phyloP scores from a whole-genome alignment of 2,329 filamentous ascomycete species.

The Sphaerulina vaccinii region DNA sequence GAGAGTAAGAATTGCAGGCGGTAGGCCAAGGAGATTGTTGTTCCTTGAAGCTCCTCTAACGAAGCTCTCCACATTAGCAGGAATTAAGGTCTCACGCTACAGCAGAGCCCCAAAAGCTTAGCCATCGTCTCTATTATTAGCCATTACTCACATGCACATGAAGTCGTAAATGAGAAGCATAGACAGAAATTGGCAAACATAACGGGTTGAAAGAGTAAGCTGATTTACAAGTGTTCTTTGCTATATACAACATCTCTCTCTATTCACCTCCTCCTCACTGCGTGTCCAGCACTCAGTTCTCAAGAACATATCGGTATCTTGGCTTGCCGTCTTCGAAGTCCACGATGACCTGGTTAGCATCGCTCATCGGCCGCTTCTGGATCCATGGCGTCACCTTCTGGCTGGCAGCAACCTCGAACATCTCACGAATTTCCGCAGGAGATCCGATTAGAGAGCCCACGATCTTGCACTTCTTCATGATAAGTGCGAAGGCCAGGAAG shows the following conservation, averaged over 20 bases:
- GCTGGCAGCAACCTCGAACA: conserved; percentile 60
- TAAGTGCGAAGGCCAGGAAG: conserved; percentile 58
- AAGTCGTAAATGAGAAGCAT: too few relatives aligned
- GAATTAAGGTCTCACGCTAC: not conserved
- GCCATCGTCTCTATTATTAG: too few relatives aligned
- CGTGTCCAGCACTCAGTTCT: conserved; percentile 14
- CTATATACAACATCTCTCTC: too few relatives aligned
- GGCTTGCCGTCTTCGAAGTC: conserved; percentile 59
- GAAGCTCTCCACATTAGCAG: not conserved
- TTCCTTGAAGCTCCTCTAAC: too few relatives aligned
- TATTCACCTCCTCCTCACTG: too few relatives aligned
- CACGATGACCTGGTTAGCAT: conserved; percentile 57
- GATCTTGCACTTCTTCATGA: conserved; percentile 54
- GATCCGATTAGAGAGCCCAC: conserved; percentile 50
- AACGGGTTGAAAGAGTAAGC: too few relatives aligned
- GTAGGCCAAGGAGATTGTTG: too few relatives aligned
- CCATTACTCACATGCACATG: too few relatives aligned
- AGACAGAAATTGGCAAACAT: too few relatives aligned
- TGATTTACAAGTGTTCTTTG: too few relatives aligned
- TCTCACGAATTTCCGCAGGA: conserved; percentile 59
- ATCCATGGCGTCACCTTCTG: conserved; percentile 61
- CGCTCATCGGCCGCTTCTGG: conserved; percentile 59
- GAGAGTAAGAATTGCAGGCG: too few relatives aligned
- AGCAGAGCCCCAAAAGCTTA: too few relatives aligned
- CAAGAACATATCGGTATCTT: conserved; percentile 41